A percentile compares a stretch with the other conserved stretches of the same genome.
phyloP scores from a whole-genome alignment of 83 land plant species.

The Picea abies region DNA sequence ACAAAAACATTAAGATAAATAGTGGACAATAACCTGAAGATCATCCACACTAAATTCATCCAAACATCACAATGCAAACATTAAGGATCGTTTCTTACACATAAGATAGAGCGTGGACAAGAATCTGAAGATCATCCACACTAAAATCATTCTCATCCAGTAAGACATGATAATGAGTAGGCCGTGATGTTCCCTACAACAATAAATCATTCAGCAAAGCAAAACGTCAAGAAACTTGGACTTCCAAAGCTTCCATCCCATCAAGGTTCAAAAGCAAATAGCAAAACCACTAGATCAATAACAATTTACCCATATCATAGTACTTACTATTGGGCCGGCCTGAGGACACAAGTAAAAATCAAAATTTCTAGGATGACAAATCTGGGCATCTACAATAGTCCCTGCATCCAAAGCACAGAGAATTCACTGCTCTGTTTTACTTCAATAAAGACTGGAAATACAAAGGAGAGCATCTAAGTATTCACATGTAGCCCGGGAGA shows the following conservation, averaged over 20 bases:
- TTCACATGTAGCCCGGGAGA: not conserved
- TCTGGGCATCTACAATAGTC: constrained; percentile 44
- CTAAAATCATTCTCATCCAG: constrained; percentile 55
- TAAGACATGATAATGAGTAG: constrained; percentile 77
- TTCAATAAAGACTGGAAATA: not conserved
- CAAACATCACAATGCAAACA: not conserved
- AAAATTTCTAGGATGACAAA: constrained; percentile 59
- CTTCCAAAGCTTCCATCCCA: not conserved
- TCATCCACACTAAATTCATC: constrained; percentile 43
- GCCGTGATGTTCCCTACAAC: constrained; percentile 67
- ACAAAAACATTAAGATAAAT: not conserved
- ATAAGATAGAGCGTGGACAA: constrained; percentile 66
- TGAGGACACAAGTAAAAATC: constrained; percentile 68
- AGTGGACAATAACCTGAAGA: constrained; percentile 54
- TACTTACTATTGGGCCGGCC: constrained; percentile 53
- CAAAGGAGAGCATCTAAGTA: not conserved
- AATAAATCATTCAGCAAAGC: not conserved
- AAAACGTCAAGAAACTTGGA: not conserved
- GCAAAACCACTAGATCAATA: no score
- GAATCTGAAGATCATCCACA: constrained; percentile 61
- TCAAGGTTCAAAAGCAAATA: not conserved
- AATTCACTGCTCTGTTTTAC: no score
- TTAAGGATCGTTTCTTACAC: constrained; percentile 41
- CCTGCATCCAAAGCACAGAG: constrained; percentile 26
- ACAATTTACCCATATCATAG: not conserved